Evolutionary conservation across 2,329 filamentous ascomycete genomes (phyloP).

Genomic region (Setomelanomma holmii): DNA sequence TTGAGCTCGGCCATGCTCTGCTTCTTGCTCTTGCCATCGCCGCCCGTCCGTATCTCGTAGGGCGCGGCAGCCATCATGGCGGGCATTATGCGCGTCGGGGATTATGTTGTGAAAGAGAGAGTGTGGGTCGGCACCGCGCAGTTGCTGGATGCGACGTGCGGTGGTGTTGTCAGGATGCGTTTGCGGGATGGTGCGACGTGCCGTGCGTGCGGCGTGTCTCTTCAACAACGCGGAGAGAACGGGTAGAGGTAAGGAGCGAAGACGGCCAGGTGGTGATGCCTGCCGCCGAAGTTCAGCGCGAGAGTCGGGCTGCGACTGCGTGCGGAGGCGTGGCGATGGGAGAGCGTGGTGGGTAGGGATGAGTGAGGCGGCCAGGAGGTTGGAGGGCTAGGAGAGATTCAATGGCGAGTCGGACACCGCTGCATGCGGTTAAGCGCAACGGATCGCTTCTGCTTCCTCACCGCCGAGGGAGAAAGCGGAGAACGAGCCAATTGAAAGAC

Average conservation of each 20-base stretch:
- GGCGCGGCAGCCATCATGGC: conserved; percentile 64
- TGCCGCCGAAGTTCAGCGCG: conserved; percentile 36
- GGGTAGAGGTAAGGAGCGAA: conserved; percentile 43
- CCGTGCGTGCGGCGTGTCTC: conserved; percentile 32
- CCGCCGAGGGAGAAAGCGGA: conserved; percentile 2
- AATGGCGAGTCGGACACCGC: conserved; percentile 1
- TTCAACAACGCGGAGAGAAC: conserved; percentile 26
- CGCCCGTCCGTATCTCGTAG: conserved; percentile 71
- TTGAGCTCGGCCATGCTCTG: conserved; percentile 99
- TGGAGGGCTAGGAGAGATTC: conserved; percentile 1
- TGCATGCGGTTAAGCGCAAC: background rate
- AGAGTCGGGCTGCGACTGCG: conserved; percentile 30
- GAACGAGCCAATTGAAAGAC: background rate
- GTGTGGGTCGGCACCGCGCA: conserved; percentile 20
- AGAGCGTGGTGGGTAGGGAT: conserved; percentile 1
- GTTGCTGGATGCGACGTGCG: conserved; percentile 32
- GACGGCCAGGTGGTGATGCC: conserved; percentile 37
- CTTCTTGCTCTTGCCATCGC: conserved; percentile 85
- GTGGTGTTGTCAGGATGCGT: conserved; percentile 22
- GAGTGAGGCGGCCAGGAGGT: conserved; percentile 4
- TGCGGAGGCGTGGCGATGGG: conserved; percentile 28
- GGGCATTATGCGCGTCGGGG: conserved; percentile 28
- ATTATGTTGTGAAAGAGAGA: conserved; percentile 20
- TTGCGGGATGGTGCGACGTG: conserved; percentile 40
- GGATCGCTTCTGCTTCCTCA: background rate